Conservation (phyloP, 2,329 filamentous ascomycete genomes). For the Colletotrichum australisinense region DNA sequence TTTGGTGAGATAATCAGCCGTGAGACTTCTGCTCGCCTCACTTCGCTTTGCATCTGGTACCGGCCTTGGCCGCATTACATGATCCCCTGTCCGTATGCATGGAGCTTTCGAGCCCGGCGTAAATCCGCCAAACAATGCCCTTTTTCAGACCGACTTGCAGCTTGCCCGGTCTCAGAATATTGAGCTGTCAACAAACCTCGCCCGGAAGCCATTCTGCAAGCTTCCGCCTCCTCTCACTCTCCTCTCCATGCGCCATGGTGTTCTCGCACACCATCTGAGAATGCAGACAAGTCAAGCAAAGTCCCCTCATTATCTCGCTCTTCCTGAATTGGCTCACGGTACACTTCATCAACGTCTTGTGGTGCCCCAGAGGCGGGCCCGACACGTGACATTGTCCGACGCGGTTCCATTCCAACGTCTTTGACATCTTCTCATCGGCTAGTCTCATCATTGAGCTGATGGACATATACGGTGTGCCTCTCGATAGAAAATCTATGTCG, state of each 20-base stretch:
- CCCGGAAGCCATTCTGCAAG: background rate
- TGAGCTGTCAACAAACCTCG: too few species aligned
- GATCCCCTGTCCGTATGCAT: too few species aligned
- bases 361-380: background rate
- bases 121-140: too few species aligned
- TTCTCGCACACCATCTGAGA: conserved; percentile 7
- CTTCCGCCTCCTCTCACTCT: too few species aligned
- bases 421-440: background rate
- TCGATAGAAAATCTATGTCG: background rate
- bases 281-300: conserved; percentile 19
- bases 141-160: too few species aligned
- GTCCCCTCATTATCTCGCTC: background rate
- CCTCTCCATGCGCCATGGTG: background rate
- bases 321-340: background rate
- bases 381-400: background rate
- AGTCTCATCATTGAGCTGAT: background rate
- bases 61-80: too few species aligned
- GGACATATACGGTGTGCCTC: conserved; percentile 1
- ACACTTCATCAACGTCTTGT: background rate
- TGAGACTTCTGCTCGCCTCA: too few species aligned
- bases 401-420: background rate
- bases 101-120: too few species aligned
- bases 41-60: too few species aligned
- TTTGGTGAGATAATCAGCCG: too few species aligned
- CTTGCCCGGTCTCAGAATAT: too few species aligned